Conservation (phyloP, 805 yeast genomes). For the Metschnikowia anglica region DNA sequence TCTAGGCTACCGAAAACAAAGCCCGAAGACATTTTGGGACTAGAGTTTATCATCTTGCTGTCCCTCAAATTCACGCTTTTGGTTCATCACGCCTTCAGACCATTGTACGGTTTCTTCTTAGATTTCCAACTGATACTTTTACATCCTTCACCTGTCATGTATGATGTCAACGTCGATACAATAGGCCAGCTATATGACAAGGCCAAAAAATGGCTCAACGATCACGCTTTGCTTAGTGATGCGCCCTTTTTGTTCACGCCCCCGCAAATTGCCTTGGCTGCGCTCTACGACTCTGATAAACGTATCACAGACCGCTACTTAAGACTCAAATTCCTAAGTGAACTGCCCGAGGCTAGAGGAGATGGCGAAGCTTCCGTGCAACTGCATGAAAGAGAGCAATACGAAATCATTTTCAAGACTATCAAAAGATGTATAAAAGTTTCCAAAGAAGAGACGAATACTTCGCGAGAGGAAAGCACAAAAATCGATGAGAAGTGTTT, state of each 20-base stretch:
- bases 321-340: slow-evolving; percentile 52
- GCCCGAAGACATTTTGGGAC: slow-evolving; percentile 63
- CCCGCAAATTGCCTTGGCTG: slow-evolving; percentile 92
- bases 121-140: slow-evolving; percentile 69
- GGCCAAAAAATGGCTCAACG: slow-evolving; percentile 64
- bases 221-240: slow-evolving; percentile 68
- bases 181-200: slow-evolving; percentile 69
- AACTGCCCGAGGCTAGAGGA: slow-evolving; percentile 9
- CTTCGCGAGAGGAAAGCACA: slow-evolving; percentile 61
- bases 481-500: slow-evolving; percentile 62
- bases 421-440: slow-evolving; percentile 50
- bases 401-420: slow-evolving; percentile 44
- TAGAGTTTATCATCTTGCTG: slow-evolving; percentile 77
- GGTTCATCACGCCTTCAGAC: slow-evolving; percentile 86
- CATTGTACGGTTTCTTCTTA: slow-evolving; percentile 91
- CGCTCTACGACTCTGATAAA: slow-evolving; percentile 66
- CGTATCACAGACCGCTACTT: slow-evolving; percentile 66
- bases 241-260: slow-evolving; percentile 80
- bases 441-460: slow-evolving; percentile 41
- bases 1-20: slow-evolving; percentile 66
- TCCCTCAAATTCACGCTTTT: slow-evolving; percentile 73
- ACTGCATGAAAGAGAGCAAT: slow-evolving; percentile 26
- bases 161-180: slow-evolving; percentile 48
- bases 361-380: slow-evolving; percentile 10
- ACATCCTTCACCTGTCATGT: slow-evolving; percentile 43